These are phyloP conservation scores for Pythium dissotocum DNA, from an alignment of 352 stramenopile species.

Conservation along the genomic window DNA sequence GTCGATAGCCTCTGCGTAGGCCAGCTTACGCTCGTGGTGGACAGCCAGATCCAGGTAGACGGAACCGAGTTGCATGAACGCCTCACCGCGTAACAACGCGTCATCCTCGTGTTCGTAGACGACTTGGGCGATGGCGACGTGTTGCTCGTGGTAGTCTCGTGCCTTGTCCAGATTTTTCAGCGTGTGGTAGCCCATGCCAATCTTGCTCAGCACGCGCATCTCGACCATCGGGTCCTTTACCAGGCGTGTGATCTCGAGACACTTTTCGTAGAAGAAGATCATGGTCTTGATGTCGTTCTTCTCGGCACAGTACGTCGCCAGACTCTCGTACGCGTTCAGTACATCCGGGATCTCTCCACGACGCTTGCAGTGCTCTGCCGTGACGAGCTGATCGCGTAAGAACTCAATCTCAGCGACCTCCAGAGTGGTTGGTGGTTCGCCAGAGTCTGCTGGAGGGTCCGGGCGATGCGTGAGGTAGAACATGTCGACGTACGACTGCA, in stretches of 20 bases:
- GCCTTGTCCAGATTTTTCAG: constrained; percentile 74
- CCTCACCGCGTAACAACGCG: constrained; percentile 47
- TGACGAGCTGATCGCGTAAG: constrained; percentile 84
- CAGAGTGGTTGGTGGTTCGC: constrained; percentile 15
- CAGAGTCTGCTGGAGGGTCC: constrained; percentile 34
- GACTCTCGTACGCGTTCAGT: constrained; percentile 81
- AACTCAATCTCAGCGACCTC: constrained; percentile 80
- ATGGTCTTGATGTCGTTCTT: constrained; percentile 87
- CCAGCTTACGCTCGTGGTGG: constrained; percentile 38
- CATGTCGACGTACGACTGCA: constrained; percentile 94
- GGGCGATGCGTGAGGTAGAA: constrained; percentile 92
- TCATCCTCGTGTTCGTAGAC: constrained; percentile 75
- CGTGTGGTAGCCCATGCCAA: constrained; percentile 81
- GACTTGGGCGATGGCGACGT: constrained; percentile 70
- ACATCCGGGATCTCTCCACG: constrained; percentile 85
- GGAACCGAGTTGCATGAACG: constrained; percentile 66
- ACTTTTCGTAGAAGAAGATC: constrained; percentile 94
- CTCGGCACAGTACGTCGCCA: constrained; percentile 73
- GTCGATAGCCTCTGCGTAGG: constrained; percentile 58
- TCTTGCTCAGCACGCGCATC: constrained; percentile 82
- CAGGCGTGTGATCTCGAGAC: constrained; percentile 87
- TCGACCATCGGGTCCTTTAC: constrained; percentile 86
- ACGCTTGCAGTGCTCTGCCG: constrained; percentile 87
- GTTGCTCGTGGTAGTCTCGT: constrained; percentile 78
- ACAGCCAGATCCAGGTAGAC: constrained; percentile 75